phyloP scores from a whole-genome alignment of 108 stramenopile genomes.

The Stephanodiscus minutulus region DNA sequence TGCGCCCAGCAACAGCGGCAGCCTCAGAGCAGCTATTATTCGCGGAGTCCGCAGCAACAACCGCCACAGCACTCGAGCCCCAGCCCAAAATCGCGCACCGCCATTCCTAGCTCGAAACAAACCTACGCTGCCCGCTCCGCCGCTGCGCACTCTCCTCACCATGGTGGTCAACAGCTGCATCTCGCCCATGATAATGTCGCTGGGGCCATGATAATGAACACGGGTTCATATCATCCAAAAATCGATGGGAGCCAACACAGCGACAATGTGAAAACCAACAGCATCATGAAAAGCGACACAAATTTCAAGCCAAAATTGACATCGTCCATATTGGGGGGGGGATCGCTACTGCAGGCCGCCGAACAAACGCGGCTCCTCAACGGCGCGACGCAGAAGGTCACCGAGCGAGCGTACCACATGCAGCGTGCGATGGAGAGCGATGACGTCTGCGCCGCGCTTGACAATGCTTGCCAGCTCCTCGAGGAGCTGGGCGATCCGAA shows the following conservation, averaged over 20 bases:
- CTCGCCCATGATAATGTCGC: conserved; percentile 3
- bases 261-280: background rate
- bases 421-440: conserved; percentile 77
- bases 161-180: background rate
- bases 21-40: conserved; percentile 6
- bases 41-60: conserved; percentile 18
- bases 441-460: conserved; percentile 76
- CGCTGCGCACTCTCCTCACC: conserved; percentile 37
- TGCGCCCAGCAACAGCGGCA: conserved; percentile 33
- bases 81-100: conserved; percentile 4
- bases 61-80: conserved; percentile 16
- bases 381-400: conserved; percentile 62
- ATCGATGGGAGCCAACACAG: background rate
- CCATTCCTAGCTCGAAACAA: background rate
- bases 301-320: conserved; percentile 2
- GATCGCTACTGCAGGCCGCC: conserved; percentile 2
- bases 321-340: background rate
- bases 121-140: conserved; percentile 42
- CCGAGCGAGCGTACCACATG: conserved; percentile 81
- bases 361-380: conserved; percentile 48
- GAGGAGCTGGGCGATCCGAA: conserved; percentile 90
- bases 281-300: background rate
- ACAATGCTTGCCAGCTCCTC: conserved; percentile 88
- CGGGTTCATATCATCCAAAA: background rate
- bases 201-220: background rate